Evolutionary conservation across 2,329 filamentous ascomycete genomes (phyloP).

Genomic region (Trichoderma atroviride): DNA sequence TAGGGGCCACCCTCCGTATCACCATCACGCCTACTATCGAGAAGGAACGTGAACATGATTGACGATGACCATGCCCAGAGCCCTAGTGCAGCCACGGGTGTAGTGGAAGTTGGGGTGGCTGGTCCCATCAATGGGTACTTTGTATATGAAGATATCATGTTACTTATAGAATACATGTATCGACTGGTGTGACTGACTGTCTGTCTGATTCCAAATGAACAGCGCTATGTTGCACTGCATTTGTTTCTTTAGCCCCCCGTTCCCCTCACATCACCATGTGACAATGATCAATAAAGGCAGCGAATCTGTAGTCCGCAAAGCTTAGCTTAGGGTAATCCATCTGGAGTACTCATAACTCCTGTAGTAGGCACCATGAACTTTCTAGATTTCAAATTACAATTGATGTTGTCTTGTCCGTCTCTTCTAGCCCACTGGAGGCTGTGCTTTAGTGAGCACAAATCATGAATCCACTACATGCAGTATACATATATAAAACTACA

Average conservation of each 20-base stretch:
- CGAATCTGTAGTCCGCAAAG: background rate
- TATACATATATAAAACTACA: background rate
- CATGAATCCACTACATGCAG: background rate
- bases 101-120: background rate
- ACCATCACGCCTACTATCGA: background rate
- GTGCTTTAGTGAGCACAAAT: background rate
- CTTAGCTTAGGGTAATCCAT: background rate
- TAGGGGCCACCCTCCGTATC: background rate
- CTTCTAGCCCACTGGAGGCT: background rate
- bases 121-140: background rate
- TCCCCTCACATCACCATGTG: constrained; percentile 4
- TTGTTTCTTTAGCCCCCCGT: background rate
- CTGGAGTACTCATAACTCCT: background rate
- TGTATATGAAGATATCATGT: background rate
- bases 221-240: background rate
- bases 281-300: background rate
- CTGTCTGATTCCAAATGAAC: background rate
- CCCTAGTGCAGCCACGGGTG: background rate
- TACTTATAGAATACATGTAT: background rate
- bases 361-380: background rate
- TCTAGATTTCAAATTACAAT: background rate
- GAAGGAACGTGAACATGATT: background rate
- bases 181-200: background rate
- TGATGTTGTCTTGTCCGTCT: background rate
- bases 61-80: background rate